Evolutionary conservation across 768 basidiomycete genomes (phyloP).

Genomic region (Vararia minispora): DNA sequence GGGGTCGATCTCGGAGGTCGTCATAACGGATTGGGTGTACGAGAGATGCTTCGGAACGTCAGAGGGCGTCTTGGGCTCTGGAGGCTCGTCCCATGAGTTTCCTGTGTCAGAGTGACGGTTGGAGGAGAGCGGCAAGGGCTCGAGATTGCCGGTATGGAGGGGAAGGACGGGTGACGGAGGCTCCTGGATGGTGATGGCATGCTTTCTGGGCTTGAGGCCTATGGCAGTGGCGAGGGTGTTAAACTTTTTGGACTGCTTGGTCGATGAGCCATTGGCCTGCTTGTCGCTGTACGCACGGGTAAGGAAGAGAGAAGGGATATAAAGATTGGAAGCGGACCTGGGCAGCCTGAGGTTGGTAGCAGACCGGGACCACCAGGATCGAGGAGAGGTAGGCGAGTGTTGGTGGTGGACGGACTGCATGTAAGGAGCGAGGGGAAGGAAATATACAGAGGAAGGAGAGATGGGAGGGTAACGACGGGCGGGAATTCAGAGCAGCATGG

Average conservation of each 20-base stretch:
- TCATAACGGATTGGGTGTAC: conserved; percentile 41
- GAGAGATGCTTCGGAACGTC: conserved; percentile 25
- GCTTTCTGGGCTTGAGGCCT: conserved; percentile 55
- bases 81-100: conserved; percentile 42
- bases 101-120: conserved; percentile 40
- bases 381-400: conserved; percentile 10
- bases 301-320: conserved; percentile 7
- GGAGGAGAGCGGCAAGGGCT: conserved; percentile 16
- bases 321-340: conserved; percentile 15
- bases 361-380: conserved; percentile 24
- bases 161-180: conserved; percentile 22
- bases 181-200: conserved; percentile 41
- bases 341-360: too few relatives aligned
- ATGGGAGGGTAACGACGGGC: too few relatives aligned
- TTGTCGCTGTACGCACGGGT: conserved; percentile 1
- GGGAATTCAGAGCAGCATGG: background rate
- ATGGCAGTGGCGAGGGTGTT: conserved; percentile 50
- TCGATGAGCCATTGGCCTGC: background rate
- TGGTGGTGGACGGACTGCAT: conserved; percentile 7
- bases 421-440: background rate
- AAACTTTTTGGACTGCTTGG: conserved; percentile 27
- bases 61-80: conserved; percentile 42
- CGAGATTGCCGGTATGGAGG: conserved; percentile 13
- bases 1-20: conserved; percentile 53
- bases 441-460: background rate